Percentiles rank a stretch among this genome's conserved stretches.
Conservation (phyloP, 257 asterid genomes). For the Jasminum sambac region DNA sequence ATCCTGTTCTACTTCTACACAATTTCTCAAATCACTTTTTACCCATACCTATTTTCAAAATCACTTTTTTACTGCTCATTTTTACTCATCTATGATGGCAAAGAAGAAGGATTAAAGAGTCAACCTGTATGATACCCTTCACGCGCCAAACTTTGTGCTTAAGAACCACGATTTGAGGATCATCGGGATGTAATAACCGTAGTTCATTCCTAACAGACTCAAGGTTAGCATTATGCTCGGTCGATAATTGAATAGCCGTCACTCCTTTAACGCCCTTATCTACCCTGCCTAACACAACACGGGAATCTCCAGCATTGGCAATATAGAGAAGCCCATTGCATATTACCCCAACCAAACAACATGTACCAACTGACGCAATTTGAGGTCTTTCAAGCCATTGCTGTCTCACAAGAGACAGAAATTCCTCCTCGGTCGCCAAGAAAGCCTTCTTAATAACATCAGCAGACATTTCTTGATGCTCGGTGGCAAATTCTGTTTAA, state of each 20-base stretch:
- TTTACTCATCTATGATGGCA: no score
- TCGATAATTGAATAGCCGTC: conserved; percentile 66
- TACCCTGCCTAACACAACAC: conserved; percentile 75
- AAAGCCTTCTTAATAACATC: conserved; percentile 72
- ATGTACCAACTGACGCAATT: conserved; percentile 86
- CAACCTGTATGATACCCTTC: conserved; percentile 94
- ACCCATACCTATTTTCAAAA: no score
- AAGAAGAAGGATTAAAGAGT: neutral
- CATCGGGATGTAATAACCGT: conserved; percentile 68
- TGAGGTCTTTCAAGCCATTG: conserved; percentile 78
- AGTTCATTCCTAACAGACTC: conserved; percentile 83
- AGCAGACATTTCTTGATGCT: conserved; percentile 67
- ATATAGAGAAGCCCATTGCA: conserved; percentile 69
- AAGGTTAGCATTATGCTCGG: conserved; percentile 77
- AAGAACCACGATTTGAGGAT: conserved; percentile 75
- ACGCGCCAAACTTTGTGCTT: conserved; percentile 97
- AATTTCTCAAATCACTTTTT: no score
- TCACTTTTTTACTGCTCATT: no score
- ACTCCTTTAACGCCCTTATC: conserved; percentile 56
- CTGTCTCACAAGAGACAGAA: conserved; percentile 64
- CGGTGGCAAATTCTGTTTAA: conserved; percentile 61
- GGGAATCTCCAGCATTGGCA: conserved; percentile 95
- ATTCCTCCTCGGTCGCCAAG: conserved; percentile 86
- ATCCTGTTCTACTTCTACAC: no score
- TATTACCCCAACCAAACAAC: conserved; percentile 89